Evolutionary conservation across 805 yeast genomes (phyloP).

Genomic region (Brettanomyces bruxellensis): DNA sequence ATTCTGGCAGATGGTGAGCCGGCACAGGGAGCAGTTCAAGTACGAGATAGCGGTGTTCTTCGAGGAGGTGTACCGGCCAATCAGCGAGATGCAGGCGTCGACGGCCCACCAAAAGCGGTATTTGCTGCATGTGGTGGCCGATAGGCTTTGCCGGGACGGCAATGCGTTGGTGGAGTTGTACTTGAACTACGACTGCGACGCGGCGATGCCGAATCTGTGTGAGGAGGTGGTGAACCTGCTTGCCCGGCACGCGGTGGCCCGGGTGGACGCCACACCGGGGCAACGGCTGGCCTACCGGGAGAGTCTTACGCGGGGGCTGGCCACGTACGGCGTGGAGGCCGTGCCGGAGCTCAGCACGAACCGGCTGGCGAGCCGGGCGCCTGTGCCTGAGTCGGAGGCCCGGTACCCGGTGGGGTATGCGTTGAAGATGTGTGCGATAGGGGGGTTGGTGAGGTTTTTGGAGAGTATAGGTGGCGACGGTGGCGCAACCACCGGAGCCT

Average conservation of each 20-base stretch:
- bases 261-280: conserved; percentile 61
- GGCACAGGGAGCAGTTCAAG: conserved; percentile 80
- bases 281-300: conserved; percentile 55
- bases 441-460: conserved; percentile 72
- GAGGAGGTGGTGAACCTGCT: conserved; percentile 75
- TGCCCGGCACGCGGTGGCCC: conserved; percentile 58
- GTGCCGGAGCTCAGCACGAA: conserved; percentile 72
- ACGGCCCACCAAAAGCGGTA: conserved; percentile 90
- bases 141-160: conserved; percentile 80
- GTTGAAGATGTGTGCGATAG: conserved; percentile 71
- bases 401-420: conserved; percentile 74
- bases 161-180: conserved; percentile 86
- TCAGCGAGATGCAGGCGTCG: conserved; percentile 84
- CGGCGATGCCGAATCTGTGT: conserved; percentile 70
- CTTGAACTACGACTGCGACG: conserved; percentile 91
- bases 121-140: conserved; percentile 60
- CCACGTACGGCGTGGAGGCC: conserved; percentile 65
- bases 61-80: conserved; percentile 89
- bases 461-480: conserved; percentile 19
- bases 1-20: conserved; percentile 80
- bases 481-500: neutral
- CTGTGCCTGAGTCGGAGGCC: conserved; percentile 44
- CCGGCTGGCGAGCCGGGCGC: conserved; percentile 44
- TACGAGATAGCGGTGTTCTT: conserved; percentile 90
- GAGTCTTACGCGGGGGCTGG: conserved; percentile 42